phyloP scores from a whole-genome alignment of 257 asterid species.

The Linderniella brevidens region DNA sequence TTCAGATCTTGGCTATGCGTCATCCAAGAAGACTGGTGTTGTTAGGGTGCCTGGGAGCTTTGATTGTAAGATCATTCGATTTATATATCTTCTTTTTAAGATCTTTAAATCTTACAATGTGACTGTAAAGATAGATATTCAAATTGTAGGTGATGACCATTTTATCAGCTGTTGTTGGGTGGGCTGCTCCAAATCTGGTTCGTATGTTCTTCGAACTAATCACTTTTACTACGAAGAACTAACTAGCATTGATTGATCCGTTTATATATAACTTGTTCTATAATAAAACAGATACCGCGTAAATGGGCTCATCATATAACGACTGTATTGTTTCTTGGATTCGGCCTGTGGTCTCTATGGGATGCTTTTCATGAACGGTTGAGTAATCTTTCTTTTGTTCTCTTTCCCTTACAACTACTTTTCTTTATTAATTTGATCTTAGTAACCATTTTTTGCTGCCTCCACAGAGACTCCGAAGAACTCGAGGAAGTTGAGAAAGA shows the following conservation, averaged over 20 bases:
- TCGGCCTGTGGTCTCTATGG: constrained; percentile 96
- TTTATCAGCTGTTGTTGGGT: constrained; percentile 84
- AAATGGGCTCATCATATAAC: constrained; percentile 94
- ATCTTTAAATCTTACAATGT: constrained; percentile 4
- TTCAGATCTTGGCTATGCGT: constrained; percentile 93
- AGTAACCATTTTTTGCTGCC: constrained; percentile 11
- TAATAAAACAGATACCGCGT: constrained; percentile 69
- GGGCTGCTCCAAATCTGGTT: constrained; percentile 98
- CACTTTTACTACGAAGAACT: background rate
- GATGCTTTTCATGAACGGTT: constrained; percentile 89
- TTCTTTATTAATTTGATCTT: constrained; percentile 3
- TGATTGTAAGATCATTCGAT: constrained; percentile 45
- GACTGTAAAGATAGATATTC: constrained; percentile 7
- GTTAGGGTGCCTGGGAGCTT: constrained; percentile 87
- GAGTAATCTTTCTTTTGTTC: constrained; percentile 8
- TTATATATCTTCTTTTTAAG: constrained; percentile 7
- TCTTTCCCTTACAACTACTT: constrained; percentile 6
- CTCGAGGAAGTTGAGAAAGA: constrained; percentile 82
- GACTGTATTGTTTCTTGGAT: constrained; percentile 66
- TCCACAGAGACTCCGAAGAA: constrained; percentile 66
- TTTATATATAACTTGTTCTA: background rate
- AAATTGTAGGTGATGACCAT: constrained; percentile 75
- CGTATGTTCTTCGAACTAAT: constrained; percentile 7
- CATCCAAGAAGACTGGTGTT: constrained; percentile 87
- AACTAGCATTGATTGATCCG: background rate